Conservation (phyloP, 23 red algal genomes). For the Gracilaria gracilis region DNA sequence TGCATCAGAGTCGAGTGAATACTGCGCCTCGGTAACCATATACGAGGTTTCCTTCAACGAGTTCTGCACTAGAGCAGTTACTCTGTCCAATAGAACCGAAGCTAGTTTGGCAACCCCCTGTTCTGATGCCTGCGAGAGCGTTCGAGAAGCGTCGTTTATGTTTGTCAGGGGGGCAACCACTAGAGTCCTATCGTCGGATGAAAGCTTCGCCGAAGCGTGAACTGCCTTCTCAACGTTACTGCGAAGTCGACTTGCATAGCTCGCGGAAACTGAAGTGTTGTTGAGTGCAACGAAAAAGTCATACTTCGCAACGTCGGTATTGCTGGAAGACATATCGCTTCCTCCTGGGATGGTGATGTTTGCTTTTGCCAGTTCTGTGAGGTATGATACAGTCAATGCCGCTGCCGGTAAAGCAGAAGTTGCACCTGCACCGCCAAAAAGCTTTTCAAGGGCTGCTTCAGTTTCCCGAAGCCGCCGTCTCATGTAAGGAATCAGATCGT, state of each 20-base stretch:
- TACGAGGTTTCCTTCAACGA: slow-evolving; percentile 65
- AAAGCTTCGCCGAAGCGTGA: slow-evolving; percentile 48
- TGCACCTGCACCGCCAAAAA: slow-evolving; percentile 32
- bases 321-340: slow-evolving; percentile 17
- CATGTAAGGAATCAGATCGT: slow-evolving; percentile 73
- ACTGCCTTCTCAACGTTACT: slow-evolving; percentile 71
- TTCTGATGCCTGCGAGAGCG: slow-evolving; percentile 55
- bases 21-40: slow-evolving; percentile 55
- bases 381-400: slow-evolving; percentile 65
- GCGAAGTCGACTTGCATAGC: slow-evolving; percentile 70
- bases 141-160: slow-evolving; percentile 68
- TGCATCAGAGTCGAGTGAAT: slow-evolving; percentile 69
- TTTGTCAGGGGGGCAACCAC: slow-evolving; percentile 42
- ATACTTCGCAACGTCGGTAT: slow-evolving; percentile 60
- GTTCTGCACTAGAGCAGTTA: slow-evolving; percentile 39
- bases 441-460: slow-evolving; percentile 62
- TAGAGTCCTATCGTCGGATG: slow-evolving; percentile 42
- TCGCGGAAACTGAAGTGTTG: slow-evolving; percentile 69
- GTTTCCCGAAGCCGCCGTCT: slow-evolving; percentile 75
- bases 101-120: slow-evolving; percentile 64
- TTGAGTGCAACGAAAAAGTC: slow-evolving; percentile 81
- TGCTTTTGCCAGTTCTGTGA: slow-evolving; percentile 71
- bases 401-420: slow-evolving; percentile 49
- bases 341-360: slow-evolving; percentile 74
- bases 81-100: slow-evolving; percentile 36